Conservation (phyloP, 192 early-diverging fungal species). For the Backusella liffmaniae region DNA sequence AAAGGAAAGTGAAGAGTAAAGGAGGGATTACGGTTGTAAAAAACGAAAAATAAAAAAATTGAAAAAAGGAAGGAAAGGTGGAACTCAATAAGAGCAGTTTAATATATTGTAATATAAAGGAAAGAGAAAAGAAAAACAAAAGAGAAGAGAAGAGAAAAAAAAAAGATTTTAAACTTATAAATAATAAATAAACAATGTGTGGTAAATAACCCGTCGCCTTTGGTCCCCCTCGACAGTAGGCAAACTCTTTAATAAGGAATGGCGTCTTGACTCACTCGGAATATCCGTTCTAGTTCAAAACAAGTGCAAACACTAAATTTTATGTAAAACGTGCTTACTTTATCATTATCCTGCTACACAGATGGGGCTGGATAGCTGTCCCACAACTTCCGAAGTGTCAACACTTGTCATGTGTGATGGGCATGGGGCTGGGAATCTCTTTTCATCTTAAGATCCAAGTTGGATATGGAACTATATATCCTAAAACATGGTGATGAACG, state of each 20-base stretch:
- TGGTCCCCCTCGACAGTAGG: not conserved
- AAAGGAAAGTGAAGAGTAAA: slow-evolving; percentile 4
- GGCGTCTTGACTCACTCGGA: not conserved
- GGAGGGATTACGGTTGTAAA: not conserved
- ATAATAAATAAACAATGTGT: not conserved
- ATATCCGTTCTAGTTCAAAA: slow-evolving; percentile 7
- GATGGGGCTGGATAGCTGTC: slow-evolving; percentile 5
- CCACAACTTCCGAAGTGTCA: slow-evolving; percentile 1
- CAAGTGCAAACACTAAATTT: slow-evolving; percentile 5
- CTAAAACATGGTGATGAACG: not conserved
- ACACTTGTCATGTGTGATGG: slow-evolving; percentile 1
- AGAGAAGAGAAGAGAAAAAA: not conserved
- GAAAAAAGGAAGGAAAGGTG: not conserved
- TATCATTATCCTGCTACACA: slow-evolving; percentile 2
- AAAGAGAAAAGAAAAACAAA: not conserved
- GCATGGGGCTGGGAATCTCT: not conserved
- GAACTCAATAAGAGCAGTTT: not conserved
- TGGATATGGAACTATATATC: not conserved
- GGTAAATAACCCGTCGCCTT: not conserved
- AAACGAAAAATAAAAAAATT: not conserved
- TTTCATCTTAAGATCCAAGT: not conserved
- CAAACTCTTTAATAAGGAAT: slow-evolving; percentile 11
- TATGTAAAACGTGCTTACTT: slow-evolving; percentile 7
- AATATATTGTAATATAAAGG: not conserved
- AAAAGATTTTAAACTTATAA: not conserved